Evolutionary conservation across 202 grass and related monocot species (phyloP).

Genomic region (Cymbopogon flexuosus): DNA sequence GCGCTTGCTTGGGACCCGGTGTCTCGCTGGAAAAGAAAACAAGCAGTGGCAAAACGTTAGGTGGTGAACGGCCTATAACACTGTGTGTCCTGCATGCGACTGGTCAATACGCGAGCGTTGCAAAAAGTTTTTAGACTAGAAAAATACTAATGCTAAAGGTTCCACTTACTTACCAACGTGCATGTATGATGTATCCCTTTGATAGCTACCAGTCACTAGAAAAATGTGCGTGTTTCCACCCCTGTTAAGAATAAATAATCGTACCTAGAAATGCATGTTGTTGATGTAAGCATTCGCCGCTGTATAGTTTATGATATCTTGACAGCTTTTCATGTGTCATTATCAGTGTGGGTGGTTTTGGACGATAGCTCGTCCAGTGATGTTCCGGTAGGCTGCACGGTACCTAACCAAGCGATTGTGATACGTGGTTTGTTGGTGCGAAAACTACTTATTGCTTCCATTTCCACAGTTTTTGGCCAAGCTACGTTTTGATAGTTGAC

Average conservation of each 20-base stretch:
- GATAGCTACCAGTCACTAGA: background rate
- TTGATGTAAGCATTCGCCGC: background rate
- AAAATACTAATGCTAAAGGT: background rate
- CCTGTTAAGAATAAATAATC: background rate
- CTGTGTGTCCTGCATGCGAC: background rate
- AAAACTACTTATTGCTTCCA: background rate
- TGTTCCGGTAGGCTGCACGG: background rate
- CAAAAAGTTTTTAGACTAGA: background rate
- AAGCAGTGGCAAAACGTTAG: background rate
- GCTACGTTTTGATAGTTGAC: background rate
- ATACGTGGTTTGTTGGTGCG: too few species aligned
- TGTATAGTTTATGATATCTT: background rate
- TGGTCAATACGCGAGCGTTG: background rate
- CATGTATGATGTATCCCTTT: background rate
- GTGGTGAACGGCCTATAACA: background rate
- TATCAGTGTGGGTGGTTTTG: constrained; percentile 14
- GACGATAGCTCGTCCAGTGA: background rate
- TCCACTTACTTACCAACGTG: background rate
- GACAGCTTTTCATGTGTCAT: background rate
- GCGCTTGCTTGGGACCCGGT: background rate
- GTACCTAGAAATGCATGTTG: background rate
- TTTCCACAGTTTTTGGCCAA: background rate
- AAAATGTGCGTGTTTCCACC: background rate
- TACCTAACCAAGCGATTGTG: background rate
- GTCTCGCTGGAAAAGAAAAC: constrained; percentile 3